Evolutionary conservation across 2,329 filamentous ascomycete genomes (phyloP).

Genomic region (Calonectria fujianensis): DNA sequence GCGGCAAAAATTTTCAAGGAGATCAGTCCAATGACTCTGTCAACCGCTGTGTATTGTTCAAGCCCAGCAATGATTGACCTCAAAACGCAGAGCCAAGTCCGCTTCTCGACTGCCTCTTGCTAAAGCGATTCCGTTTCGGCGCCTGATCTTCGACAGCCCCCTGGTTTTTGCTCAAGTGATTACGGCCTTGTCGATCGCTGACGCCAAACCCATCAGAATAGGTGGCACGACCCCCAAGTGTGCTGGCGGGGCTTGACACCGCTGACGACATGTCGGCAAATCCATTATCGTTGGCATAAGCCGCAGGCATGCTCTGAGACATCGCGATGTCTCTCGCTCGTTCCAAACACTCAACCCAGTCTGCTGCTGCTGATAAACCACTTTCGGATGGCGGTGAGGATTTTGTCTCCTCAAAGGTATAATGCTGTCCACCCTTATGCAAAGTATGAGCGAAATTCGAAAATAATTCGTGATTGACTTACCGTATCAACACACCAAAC

Average conservation of each 20-base stretch:
- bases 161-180: slow-evolving; percentile 77
- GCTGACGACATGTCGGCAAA: slow-evolving; percentile 82
- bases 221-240: slow-evolving; percentile 76
- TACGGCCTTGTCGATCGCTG: slow-evolving; percentile 72
- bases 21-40: slow-evolving; percentile 40
- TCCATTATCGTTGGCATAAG: slow-evolving; percentile 79
- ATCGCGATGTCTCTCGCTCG: slow-evolving; percentile 89
- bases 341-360: slow-evolving; percentile 94
- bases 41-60: slow-evolving; percentile 34
- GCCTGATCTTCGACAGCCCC: slow-evolving; percentile 71
- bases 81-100: slow-evolving; percentile 93
- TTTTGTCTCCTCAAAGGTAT: slow-evolving; percentile 95
- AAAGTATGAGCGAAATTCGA: slow-evolving; percentile 24
- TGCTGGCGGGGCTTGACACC: slow-evolving; percentile 85
- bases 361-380: slow-evolving; percentile 83
- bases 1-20: slow-evolving; percentile 48
- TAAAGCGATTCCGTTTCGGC: slow-evolving; percentile 82
- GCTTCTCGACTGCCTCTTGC: slow-evolving; percentile 94
- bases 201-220: slow-evolving; percentile 70
- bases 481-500: slow-evolving; percentile 96
- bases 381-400: slow-evolving; percentile 74
- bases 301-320: slow-evolving; percentile 80
- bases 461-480: slow-evolving; percentile 65
- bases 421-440: slow-evolving; percentile 88
- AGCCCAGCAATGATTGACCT: slow-evolving; percentile 46